phyloP scores from a whole-genome alignment of 805 yeast species.

The Metschnikowia vanudenii region DNA sequence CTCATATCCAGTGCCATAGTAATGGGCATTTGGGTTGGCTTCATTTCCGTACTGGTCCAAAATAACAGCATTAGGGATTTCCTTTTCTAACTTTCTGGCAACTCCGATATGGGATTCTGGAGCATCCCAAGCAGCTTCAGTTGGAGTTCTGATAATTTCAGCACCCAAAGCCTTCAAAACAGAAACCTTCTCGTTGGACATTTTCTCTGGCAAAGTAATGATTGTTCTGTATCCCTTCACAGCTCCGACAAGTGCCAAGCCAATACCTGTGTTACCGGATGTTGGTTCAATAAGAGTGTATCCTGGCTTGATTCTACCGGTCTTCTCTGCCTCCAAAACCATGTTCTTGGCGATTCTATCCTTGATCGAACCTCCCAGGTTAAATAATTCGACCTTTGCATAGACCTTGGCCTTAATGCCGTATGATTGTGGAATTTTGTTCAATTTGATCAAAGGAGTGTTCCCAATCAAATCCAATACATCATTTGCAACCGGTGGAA shows the following conservation, averaged over 20 bases:
- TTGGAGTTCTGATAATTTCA: constrained; percentile 86
- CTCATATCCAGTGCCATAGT: constrained; percentile 80
- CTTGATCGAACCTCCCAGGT: constrained; percentile 88
- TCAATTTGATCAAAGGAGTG: constrained; percentile 75
- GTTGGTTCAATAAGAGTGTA: constrained; percentile 85
- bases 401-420: constrained; percentile 71
- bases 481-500: constrained; percentile 46
- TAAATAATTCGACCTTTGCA: constrained; percentile 79
- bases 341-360: constrained; percentile 85
- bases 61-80: constrained; percentile 80
- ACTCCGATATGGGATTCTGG: constrained; percentile 92
- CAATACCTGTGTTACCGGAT: constrained; percentile 90
- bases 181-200: constrained; percentile 87
- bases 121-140: constrained; percentile 90
- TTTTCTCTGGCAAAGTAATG: constrained; percentile 85
- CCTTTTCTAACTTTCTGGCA: constrained; percentile 74
- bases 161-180: constrained; percentile 89
- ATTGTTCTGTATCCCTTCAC: constrained; percentile 84
- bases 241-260: constrained; percentile 83
- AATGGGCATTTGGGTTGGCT: constrained; percentile 82
- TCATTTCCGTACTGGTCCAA: constrained; percentile 79
- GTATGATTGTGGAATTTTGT: constrained; percentile 70
- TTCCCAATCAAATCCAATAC: constrained; percentile 79
- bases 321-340: constrained; percentile 81
- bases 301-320: constrained; percentile 81